A percentile compares a stretch with the other conserved stretches of the same genome.
phyloP scores from a whole-genome alignment of 352 stramenopile genomes.

The Globisporangium ultimum region DNA sequence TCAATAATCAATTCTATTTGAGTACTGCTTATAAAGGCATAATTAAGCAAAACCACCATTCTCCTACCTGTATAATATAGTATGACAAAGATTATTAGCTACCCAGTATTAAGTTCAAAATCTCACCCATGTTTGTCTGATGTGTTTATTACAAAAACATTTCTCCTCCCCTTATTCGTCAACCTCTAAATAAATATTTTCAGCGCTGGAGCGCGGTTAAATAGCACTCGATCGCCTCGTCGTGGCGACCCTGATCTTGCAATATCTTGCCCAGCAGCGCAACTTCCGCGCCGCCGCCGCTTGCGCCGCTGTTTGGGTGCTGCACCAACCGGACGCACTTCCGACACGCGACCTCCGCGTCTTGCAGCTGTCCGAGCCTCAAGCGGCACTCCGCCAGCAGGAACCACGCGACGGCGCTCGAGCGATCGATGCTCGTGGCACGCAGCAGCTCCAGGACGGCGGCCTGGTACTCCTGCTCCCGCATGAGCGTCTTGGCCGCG shows the following conservation, averaged over 20 bases:
- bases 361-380: conserved; percentile 37
- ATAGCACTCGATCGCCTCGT: conserved; percentile 65
- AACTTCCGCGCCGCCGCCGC: conserved; percentile 21
- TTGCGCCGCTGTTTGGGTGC: conserved; percentile 13
- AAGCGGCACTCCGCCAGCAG: conserved; percentile 56
- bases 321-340: conserved; percentile 39
- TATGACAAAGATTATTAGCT: too few relatives aligned
- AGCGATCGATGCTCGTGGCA: conserved; percentile 39
- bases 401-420: conserved; percentile 48
- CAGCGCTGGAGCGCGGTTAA: conserved; percentile 50
- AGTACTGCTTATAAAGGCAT: too few relatives aligned
- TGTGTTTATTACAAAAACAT: background rate
- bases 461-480: conserved; percentile 54
- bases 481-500: conserved; percentile 30
- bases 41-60: too few relatives aligned
- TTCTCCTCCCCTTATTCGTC: background rate
- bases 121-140: background rate
- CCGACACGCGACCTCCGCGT: conserved; percentile 52
- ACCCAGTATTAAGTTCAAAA: too few relatives aligned
- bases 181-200: conserved; percentile 15
- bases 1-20: too few relatives aligned
- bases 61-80: too few relatives aligned
- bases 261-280: conserved; percentile 50
- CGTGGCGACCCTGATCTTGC: conserved; percentile 41
- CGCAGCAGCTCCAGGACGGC: conserved; percentile 57